Evolutionary conservation across 2,329 filamentous ascomycete genomes (phyloP).

Genomic region (Emmonsia crescens): DNA sequence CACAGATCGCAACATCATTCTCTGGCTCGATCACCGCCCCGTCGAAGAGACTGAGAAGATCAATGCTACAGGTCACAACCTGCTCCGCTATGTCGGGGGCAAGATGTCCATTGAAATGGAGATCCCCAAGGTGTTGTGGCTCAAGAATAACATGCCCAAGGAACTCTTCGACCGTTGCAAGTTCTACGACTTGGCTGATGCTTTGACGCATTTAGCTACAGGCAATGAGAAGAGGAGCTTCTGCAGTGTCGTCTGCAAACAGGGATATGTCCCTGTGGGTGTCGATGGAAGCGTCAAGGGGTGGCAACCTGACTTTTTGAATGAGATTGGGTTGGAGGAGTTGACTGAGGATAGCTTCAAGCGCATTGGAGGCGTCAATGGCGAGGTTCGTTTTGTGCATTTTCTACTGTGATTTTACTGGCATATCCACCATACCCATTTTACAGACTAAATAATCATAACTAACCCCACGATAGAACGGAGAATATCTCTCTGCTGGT

Average conservation of each 20-base stretch:
- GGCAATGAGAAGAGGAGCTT: constrained; percentile 86
- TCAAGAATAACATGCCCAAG: constrained; percentile 95
- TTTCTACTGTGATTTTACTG: constrained; percentile 29
- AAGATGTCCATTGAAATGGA: constrained; percentile 99
- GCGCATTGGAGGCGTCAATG: constrained; percentile 86
- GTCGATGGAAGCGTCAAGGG: constrained; percentile 96
- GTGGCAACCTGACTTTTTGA: constrained; percentile 93
- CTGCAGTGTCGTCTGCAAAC: constrained; percentile 94
- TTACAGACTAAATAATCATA: neutral
- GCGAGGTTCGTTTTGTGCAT: constrained; percentile 52
- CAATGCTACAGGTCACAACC: constrained; percentile 82
- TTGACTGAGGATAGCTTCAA: constrained; percentile 78
- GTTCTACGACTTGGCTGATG: constrained; percentile 91
- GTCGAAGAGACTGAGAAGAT: constrained; percentile 85
- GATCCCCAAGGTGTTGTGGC: constrained; percentile 94
- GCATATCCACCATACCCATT: constrained; percentile 15
- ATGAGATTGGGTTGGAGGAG: constrained; percentile 74
- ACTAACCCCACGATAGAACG: constrained; percentile 26
- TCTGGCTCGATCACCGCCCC: constrained; percentile 95
- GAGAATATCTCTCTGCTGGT: constrained; percentile 80
- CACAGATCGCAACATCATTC: constrained; percentile 85
- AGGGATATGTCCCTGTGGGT: constrained; percentile 91
- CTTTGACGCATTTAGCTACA: constrained; percentile 86
- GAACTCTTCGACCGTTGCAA: constrained; percentile 87
- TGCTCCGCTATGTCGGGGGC: constrained; percentile 90